A percentile compares a stretch with the other conserved stretches of the same genome.
Conservation (phyloP, 148 eudicot genomes). For the Cornus florida region DNA sequence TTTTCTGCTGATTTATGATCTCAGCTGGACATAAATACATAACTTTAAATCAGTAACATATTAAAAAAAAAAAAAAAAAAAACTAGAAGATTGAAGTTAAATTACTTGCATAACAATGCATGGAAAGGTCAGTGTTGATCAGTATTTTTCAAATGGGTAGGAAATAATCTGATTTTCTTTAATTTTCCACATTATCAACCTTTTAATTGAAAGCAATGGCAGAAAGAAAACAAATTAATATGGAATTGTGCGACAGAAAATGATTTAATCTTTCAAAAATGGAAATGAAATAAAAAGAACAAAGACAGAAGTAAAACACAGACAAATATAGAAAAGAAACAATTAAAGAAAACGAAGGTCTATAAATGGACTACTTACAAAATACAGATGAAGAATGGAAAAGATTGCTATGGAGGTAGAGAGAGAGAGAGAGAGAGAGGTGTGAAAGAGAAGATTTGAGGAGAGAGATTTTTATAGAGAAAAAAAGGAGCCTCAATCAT, state of each 20-base stretch:
- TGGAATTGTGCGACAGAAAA: not conserved
- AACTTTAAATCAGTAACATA: no score
- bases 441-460: not conserved
- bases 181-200: not conserved
- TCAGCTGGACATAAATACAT: not conserved
- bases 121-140: not conserved
- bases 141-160: not conserved
- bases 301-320: not conserved
- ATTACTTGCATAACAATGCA: conserved; percentile 11
- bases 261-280: no score
- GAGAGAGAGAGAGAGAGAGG: conserved; percentile 5
- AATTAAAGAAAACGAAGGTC: not conserved
- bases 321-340: no score
- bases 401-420: not conserved
- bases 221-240: no score
- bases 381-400: not conserved
- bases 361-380: not conserved
- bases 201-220: not conserved
- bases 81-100: not conserved
- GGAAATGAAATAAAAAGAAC: no score
- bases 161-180: no score
- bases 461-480: not conserved
- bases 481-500: no score
- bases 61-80: not conserved
- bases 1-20: not conserved